Evolutionary conservation across 345 rosid genomes (phyloP).

Genomic region (Bruguiera gymnorhiza): DNA sequence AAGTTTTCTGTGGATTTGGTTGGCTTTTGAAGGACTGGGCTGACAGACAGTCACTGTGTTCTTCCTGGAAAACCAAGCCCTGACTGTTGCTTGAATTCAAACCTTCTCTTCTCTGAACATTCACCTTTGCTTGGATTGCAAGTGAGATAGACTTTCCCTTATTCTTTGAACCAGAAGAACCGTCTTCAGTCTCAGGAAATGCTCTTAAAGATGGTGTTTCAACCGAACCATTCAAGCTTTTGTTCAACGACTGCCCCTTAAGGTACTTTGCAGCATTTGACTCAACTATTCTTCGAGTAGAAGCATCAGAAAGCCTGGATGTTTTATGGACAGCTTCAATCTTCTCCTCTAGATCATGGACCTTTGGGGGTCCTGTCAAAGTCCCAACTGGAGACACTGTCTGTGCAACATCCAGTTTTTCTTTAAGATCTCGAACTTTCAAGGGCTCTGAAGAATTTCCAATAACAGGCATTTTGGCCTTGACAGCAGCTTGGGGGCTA

Average conservation of each 20-base stretch:
- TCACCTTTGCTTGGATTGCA: conserved; percentile 84
- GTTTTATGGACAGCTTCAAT: conserved; percentile 44
- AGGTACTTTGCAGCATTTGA: conserved; percentile 55
- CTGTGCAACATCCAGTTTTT: conserved; percentile 63
- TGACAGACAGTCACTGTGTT: conserved; percentile 46
- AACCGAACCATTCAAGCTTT: conserved; percentile 61
- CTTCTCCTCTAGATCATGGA: conserved; percentile 45
- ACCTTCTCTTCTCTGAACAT: conserved; percentile 72
- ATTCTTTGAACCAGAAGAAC: conserved; percentile 43
- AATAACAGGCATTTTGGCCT: conserved; percentile 41
- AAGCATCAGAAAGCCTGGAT: conserved; percentile 43
- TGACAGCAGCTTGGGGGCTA: conserved; percentile 39
- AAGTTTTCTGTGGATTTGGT: conserved; percentile 45
- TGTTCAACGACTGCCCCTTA: conserved; percentile 58
- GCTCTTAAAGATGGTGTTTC: conserved; percentile 35
- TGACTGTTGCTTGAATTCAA: conserved; percentile 36
- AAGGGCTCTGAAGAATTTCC: conserved; percentile 64
- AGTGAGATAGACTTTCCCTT: conserved; percentile 73
- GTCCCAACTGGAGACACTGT: conserved; percentile 36
- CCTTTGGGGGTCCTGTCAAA: conserved; percentile 34
- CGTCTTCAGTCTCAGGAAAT: conserved; percentile 42
- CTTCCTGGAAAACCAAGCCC: conserved; percentile 42
- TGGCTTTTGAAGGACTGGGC: conserved; percentile 57
- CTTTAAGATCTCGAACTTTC: conserved; percentile 62
- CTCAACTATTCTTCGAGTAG: conserved; percentile 44